Percentiles rank a stretch among this genome's conserved stretches.
These are phyloP conservation scores for Xerocomus brunneocitrinus DNA, from an alignment of 768 basidiomycete genomes.

Conservation along the genomic window DNA sequence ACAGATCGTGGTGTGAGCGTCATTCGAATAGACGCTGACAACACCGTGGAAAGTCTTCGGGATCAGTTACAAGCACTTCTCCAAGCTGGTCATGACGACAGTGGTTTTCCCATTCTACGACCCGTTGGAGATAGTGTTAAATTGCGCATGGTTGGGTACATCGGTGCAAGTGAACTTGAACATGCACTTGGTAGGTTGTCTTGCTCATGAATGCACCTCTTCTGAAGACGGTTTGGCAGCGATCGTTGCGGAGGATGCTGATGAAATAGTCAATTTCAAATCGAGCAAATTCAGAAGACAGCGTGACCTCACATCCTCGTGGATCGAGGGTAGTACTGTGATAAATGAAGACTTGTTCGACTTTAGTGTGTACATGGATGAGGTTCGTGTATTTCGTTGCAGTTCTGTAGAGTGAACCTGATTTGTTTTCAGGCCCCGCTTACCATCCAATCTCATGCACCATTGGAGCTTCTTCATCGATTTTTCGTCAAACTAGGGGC, in stretches of 20 bases:
- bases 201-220: neutral
- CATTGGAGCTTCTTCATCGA: conserved; percentile 89
- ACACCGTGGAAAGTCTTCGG: conserved; percentile 74
- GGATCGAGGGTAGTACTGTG: conserved; percentile 36
- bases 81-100: conserved; percentile 60
- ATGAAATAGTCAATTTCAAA: conserved; percentile 65
- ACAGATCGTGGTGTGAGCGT: conserved; percentile 60
- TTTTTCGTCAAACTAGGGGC: conserved; percentile 94
- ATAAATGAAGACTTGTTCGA: conserved; percentile 57
- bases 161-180: conserved; percentile 89
- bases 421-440: conserved; percentile 65
- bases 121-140: conserved; percentile 41
- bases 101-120: conserved; percentile 84
- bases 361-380: conserved; percentile 87
- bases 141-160: conserved; percentile 78
- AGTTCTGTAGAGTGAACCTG: neutral
- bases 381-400: conserved; percentile 41
- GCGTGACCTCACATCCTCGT: conserved; percentile 48
- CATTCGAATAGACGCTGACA: conserved; percentile 65
- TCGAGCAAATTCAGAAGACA: conserved; percentile 38
- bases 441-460: conserved; percentile 76
- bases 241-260: conserved; percentile 69
- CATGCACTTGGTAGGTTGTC: conserved; percentile 73
- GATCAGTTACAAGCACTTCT: conserved; percentile 61
- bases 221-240: conserved; percentile 37